Evolutionary conservation across 441 rosid genomes (phyloP).

Genomic region (Pelargonium citronellum): DNA sequence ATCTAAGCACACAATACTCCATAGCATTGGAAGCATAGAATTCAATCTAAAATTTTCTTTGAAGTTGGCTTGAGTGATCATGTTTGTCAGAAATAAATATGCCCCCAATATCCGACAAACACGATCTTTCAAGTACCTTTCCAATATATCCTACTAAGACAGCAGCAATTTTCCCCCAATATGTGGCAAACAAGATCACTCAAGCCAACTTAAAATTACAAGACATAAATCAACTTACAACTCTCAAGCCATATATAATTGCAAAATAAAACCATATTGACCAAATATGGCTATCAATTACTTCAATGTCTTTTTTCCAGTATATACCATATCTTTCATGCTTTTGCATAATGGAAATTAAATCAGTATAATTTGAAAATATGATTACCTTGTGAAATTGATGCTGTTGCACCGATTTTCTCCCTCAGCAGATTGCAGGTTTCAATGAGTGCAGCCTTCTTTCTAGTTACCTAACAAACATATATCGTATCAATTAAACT

Average conservation of each 20-base stretch:
- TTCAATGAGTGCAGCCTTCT: constrained; percentile 75
- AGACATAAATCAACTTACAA: neutral
- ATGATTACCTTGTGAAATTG: constrained; percentile 63
- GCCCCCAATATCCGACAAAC: no score
- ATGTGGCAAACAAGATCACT: neutral
- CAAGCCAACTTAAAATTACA: neutral
- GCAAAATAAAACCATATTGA: no score
- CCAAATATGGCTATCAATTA: neutral
- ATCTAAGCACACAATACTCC: neutral
- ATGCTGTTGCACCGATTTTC: constrained; percentile 59
- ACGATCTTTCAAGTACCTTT: neutral
- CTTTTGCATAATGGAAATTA: neutral
- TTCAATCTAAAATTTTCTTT: no score
- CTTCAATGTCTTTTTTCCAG: neutral
- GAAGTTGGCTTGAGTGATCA: no score
- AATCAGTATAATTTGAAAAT: neutral
- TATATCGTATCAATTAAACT: neutral
- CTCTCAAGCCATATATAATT: neutral
- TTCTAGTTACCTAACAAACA: constrained; percentile 62
- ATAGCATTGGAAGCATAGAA: no score
- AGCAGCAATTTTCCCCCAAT: neutral
- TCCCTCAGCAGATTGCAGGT: constrained; percentile 56
- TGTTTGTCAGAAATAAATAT: no score
- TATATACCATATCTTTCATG: neutral
- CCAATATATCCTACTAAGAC: neutral